Percentiles rank a stretch among this genome's conserved stretches.
These are phyloP conservation scores for Taiwanofungus camphoratus DNA, from an alignment of 1,284 basidiomycete species.

Conservation along the genomic window DNA sequence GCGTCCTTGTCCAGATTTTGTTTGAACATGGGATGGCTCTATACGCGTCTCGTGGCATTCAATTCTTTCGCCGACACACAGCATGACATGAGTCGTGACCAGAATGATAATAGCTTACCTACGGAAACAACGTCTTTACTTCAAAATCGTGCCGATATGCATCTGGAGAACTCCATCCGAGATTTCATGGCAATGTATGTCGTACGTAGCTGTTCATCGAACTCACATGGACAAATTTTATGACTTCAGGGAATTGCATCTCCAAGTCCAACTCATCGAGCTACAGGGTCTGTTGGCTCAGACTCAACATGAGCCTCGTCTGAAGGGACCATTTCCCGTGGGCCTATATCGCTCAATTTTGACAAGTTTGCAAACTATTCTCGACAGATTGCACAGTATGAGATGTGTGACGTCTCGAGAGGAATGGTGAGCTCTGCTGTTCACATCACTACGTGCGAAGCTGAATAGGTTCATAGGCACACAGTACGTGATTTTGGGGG, in stretches of 20 bases:
- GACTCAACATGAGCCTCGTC: conserved; percentile 87
- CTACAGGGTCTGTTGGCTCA: conserved; percentile 79
- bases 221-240: too few species aligned
- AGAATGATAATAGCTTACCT: conserved; percentile 23
- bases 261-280: conserved; percentile 86
- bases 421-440: conserved; percentile 67
- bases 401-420: conserved; percentile 90
- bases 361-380: conserved; percentile 81
- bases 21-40: conserved; percentile 79
- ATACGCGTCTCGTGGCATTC: conserved; percentile 72
- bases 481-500: conserved; percentile 36
- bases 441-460: conserved; percentile 8
- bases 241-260: conserved; percentile 84
- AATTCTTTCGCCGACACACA: conserved; percentile 50
- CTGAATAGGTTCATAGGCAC: conserved; percentile 40
- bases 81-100: conserved; percentile 12
- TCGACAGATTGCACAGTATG: conserved; percentile 91
- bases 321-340: conserved; percentile 91
- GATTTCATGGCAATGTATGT: conserved; percentile 89
- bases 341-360: conserved; percentile 80
- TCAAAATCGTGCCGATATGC: conserved; percentile 31
- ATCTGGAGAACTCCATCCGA: conserved; percentile 60
- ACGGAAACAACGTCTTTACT: conserved; percentile 36
- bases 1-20: conserved; percentile 53
- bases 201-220: background rate